These are phyloP conservation scores for Sporisorium exsertum DNA, from an alignment of 1,284 basidiomycete genomes.

Conservation along the genomic window DNA sequence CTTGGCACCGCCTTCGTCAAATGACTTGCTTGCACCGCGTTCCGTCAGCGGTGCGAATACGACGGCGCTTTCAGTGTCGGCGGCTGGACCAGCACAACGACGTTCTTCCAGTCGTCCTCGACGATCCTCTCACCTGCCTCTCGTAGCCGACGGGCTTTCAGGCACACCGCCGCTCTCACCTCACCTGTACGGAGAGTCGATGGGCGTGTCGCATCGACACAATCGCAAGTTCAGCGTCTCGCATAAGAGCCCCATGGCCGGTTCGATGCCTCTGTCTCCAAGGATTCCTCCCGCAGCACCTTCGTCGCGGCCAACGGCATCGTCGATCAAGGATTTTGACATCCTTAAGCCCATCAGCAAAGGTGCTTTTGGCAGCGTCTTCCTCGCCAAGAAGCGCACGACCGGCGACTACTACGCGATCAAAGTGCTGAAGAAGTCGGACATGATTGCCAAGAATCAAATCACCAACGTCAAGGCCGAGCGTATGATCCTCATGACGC, in stretches of 20 bases:
- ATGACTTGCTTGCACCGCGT: conserved; percentile 14
- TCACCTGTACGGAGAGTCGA: conserved; percentile 43
- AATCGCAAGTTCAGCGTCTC: conserved; percentile 51
- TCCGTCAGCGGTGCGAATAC: conserved; percentile 18
- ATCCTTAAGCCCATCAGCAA: conserved; percentile 99
- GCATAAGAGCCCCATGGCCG: conserved; percentile 53
- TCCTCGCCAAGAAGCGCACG: conserved; percentile 95
- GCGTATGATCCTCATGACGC: conserved; percentile 99
- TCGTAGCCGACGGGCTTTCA: conserved; percentile 16
- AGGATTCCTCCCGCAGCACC: conserved; percentile 83
- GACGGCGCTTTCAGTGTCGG: conserved; percentile 11
- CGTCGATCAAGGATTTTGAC: conserved; percentile 98
- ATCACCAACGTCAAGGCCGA: conserved; percentile 99
- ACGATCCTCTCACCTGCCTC: conserved; percentile 47
- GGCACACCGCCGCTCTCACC: conserved; percentile 65
- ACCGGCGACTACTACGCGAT: conserved; percentile 99
- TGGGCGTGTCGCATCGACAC: conserved; percentile 39
- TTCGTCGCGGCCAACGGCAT: conserved; percentile 81
- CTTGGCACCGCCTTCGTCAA: conserved; percentile 22
- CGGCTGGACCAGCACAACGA: conserved; percentile 13
- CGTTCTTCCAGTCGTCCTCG: conserved; percentile 44
- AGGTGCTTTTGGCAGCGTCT: conserved; percentile 95
- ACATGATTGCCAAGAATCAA: conserved; percentile 99
- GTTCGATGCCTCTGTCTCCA: conserved; percentile 78
- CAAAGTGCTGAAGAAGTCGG: conserved; percentile 98